Evolutionary conservation across 1,284 basidiomycete genomes (phyloP), one percentile per base, ranked within the genome.

Genomic region (Boletus subluridellus): DNA sequence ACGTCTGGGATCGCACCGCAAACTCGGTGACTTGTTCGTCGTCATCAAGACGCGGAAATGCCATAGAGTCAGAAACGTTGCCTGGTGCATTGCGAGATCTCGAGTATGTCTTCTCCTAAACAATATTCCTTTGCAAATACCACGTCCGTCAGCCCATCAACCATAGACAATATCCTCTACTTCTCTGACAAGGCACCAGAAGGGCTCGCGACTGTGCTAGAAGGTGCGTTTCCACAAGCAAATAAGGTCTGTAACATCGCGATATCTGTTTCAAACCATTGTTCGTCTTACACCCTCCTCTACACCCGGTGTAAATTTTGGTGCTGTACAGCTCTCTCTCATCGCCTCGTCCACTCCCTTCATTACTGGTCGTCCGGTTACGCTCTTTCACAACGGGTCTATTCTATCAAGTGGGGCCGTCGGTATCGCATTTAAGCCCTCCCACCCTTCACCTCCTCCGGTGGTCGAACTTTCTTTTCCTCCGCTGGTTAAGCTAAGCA

Each of bases 271-370:
- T 58, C 62, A 10, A 9, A 30, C 32, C n/a, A 39, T 58, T 44
- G 24, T 30, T 34, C 48, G 10, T 50, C 49, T 59, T 17, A 49
- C 34, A 21, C 2, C 26, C 7, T 39, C 34, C 1, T 57, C 7
- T 50, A 15, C 49, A 34, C 17, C 24, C 11, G 32, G 1, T 47
- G 14, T 55, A 57, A 64, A 41, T 58, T 38, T 58, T 39, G 10
- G 45, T 47, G 28, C 28, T 30, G 37, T 38, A 14, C 65, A 92
- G 86, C 73, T 91, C 39, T 91, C 91, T 15, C 77, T 94, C 24
- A 72, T 90, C 14, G 87, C 86, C 0, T 80, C 91, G 0, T 87
- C 89, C 0, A 95, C 94, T 0, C 92, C 93, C 0, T 95, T 95
- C 71, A 77, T 93, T 24, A 95, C 92, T 0, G 91, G 90, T 11